These are phyloP conservation scores for Parmales sp. DNA, from an alignment of 108 stramenopile species.

Conservation along the genomic window DNA sequence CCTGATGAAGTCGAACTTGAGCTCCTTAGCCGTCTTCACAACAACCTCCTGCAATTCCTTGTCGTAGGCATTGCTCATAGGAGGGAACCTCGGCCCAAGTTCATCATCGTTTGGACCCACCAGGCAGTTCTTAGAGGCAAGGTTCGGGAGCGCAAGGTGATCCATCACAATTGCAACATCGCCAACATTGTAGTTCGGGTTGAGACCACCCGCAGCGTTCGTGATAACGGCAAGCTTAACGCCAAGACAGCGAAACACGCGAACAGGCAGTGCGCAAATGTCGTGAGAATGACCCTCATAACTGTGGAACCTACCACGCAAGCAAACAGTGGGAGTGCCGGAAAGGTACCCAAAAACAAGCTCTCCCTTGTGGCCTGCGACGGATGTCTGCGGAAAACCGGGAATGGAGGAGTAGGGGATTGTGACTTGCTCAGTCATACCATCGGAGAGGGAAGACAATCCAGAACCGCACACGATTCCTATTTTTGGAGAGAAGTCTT, in stretches of 20 bases:
- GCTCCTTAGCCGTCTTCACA: constrained; percentile 32
- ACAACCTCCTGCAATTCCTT: constrained; percentile 37
- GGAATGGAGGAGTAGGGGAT: constrained; percentile 63
- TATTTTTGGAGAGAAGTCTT: constrained; percentile 13
- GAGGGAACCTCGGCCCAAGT: constrained; percentile 68
- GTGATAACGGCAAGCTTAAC: constrained; percentile 71
- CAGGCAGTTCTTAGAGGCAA: constrained; percentile 77
- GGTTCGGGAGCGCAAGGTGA: constrained; percentile 69
- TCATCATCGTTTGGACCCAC: constrained; percentile 76
- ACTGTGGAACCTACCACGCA: constrained; percentile 83
- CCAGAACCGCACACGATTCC: constrained; percentile 87
- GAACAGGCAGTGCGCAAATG: constrained; percentile 68
- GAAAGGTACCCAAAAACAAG: constrained; percentile 64
- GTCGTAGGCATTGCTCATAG: constrained; percentile 60
- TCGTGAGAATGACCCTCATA: constrained; percentile 85
- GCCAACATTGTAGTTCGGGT: constrained; percentile 61
- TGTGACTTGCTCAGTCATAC: constrained; percentile 35
- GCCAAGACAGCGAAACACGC: constrained; percentile 66
- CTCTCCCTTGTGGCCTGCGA: constrained; percentile 78
- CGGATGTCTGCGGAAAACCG: constrained; percentile 64
- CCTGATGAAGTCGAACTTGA: constrained; percentile 45
- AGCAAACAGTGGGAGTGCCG: constrained; percentile 54
- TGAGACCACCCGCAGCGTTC: constrained; percentile 83
- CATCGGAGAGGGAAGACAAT: constrained; percentile 55
- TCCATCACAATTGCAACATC: constrained; percentile 76